Evolutionary conservation across 129 eudicot species (phyloP), one percentile per base, ranked within the genome.

Genomic region (Ambrosia artemisiifolia): DNA sequence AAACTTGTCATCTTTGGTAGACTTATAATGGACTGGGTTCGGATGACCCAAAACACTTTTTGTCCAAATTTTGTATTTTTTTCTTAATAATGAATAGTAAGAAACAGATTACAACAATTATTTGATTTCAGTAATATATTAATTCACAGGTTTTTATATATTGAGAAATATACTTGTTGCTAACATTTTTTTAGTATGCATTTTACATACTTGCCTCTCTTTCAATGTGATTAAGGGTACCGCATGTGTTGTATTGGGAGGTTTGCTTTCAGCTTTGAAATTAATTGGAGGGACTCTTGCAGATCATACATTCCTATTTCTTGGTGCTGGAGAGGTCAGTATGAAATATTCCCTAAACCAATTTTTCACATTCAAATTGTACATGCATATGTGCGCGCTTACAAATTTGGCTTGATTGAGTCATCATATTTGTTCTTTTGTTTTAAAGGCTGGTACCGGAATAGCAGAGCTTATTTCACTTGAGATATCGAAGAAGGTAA

Each of bases 401-500:
- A 0, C 11, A 17, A 47, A 72, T 56, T 69, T 30, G 5, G 4
- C 28, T 47, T 44, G 8, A 16, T 40, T 56, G 19, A 6, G 13
- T 13, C 48, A 49, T 62, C 13, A 55, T 50, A 50, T 50, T 62
- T 70, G 42, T 33, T 65, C 47, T 50, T 63, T 63, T 53, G 65
- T 34, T 74, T 36, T 81, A 51, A 78, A 95, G 99, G 99, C 99
- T 65, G 99, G 99, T 57, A 95, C 99, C 1, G 99, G 99, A 61
- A 95, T 95, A 76, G 99, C 99, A 0, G 96, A 90, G 83, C 96
- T 95, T 67, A 95, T 95, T 36, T 96, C 97, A 6, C 96, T 88
- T 65, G 91, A 90, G 82, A 90, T 90, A 53, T 79, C 88, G 36
- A 95, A 86, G 66, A 81, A 72, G 96, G 99, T 95, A 78, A 40